Percentiles rank a stretch among this genome's conserved stretches.
These are phyloP conservation scores for Colletotrichum limetticola DNA, from an alignment of 2,329 filamentous ascomycete species.

Conservation along the genomic window DNA sequence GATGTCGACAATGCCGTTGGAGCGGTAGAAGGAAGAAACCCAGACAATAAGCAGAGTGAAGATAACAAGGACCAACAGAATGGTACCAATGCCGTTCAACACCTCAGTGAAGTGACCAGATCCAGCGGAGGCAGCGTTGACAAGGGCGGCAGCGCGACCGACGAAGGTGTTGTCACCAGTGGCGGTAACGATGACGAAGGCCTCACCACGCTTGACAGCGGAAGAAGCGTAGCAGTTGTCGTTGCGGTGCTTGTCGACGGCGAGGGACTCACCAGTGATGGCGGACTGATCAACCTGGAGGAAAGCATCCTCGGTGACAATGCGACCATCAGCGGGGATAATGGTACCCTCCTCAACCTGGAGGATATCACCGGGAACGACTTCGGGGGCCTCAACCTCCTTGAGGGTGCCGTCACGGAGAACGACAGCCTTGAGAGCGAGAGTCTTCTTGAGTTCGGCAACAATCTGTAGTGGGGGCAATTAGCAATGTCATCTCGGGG, in stretches of 20 bases:
- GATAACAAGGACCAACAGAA: conserved; percentile 83
- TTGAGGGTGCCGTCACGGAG: conserved; percentile 82
- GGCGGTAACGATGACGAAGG: conserved; percentile 82
- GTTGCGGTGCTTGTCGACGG: conserved; percentile 86
- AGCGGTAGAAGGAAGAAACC: conserved; percentile 89
- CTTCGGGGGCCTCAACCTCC: conserved; percentile 84
- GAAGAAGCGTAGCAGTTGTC: conserved; percentile 89
- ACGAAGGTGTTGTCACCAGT: conserved; percentile 93
- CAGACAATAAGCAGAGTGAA: conserved; percentile 85
- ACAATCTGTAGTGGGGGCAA: conserved; percentile 65
- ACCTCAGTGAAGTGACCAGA: conserved; percentile 92
- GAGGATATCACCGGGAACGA: conserved; percentile 90
- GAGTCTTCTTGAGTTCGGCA: conserved; percentile 89
- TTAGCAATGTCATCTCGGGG: conserved; percentile 15
- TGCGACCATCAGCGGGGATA: conserved; percentile 87
- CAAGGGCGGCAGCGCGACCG: conserved; percentile 86
- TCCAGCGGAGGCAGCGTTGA: conserved; percentile 78
- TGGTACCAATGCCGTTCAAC: conserved; percentile 85
- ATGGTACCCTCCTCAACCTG: conserved; percentile 94
- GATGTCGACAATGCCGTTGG: conserved; percentile 81
- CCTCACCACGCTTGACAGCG: conserved; percentile 89
- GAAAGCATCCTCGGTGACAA: conserved; percentile 85
- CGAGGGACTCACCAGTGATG: conserved; percentile 91
- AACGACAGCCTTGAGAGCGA: conserved; percentile 88
- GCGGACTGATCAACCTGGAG: conserved; percentile 92